Evolutionary conservation across 2,329 filamentous ascomycete species (phyloP).

Genomic region (Ustilaginoidea virens): DNA sequence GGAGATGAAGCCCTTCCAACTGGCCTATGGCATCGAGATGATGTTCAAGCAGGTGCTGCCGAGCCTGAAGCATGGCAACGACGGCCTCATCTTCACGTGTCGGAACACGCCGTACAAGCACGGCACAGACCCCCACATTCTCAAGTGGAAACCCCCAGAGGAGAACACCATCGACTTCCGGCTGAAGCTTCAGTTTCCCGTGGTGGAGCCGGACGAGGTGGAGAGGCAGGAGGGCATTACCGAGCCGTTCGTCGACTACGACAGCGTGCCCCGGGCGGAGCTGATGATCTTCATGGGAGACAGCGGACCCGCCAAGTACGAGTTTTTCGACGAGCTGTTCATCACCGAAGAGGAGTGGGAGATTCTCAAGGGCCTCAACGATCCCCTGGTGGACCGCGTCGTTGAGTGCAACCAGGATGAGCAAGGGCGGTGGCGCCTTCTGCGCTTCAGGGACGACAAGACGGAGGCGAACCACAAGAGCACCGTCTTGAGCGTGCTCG

Average conservation of each 20-base stretch:
- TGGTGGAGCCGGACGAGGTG: conserved; percentile 48
- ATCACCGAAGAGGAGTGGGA: conserved; percentile 74
- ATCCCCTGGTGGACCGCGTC: conserved; percentile 73
- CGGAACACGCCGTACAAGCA: conserved; percentile 71
- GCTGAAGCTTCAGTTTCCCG: conserved; percentile 61
- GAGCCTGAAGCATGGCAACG: conserved; percentile 77
- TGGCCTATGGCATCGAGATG: conserved; percentile 76
- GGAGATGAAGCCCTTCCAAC: conserved; percentile 78
- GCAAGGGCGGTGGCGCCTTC: conserved; percentile 64
- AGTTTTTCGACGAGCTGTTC: conserved; percentile 49
- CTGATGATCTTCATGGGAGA: conserved; percentile 56
- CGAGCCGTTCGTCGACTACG: conserved; percentile 59
- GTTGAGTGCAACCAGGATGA: conserved; percentile 81
- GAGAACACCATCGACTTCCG: conserved; percentile 95
- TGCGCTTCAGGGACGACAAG: conserved; percentile 89
- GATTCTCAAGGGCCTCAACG: conserved; percentile 52
- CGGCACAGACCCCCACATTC: conserved; percentile 82
- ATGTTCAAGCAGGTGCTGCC: conserved; percentile 86
- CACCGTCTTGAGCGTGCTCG: conserved; percentile 72
- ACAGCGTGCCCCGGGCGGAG: conserved; percentile 58
- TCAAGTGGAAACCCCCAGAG: conserved; percentile 94
- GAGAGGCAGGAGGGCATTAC: conserved; percentile 52
- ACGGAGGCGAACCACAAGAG: conserved; percentile 74
- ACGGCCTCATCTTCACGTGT: conserved; percentile 97
- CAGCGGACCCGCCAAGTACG: conserved; percentile 36